Percentiles rank a stretch among this genome's conserved stretches.
These are phyloP conservation scores for Angophora floribunda DNA, from an alignment of 345 rosid genomes.

Conservation along the genomic window DNA sequence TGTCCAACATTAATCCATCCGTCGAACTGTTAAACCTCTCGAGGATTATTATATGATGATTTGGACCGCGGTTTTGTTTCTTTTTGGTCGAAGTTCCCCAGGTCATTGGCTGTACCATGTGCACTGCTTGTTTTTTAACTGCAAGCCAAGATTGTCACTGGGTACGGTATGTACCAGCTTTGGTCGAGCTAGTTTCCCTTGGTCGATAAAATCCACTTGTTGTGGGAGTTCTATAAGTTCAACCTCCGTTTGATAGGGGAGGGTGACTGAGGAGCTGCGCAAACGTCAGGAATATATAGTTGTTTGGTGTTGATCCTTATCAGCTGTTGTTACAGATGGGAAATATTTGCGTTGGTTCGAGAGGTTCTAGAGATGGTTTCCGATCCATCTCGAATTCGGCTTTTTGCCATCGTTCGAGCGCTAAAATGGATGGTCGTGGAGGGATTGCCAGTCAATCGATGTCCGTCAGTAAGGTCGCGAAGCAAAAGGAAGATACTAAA, in stretches of 20 bases:
- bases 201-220: too few species aligned
- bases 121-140: not conserved
- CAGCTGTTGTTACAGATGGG: conserved; percentile 30
- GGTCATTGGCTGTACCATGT: not conserved
- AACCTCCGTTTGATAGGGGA: too few species aligned
- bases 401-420: conserved; percentile 11
- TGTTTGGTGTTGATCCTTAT: not conserved
- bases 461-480: too few species aligned
- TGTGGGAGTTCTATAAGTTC: too few species aligned
- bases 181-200: too few species aligned
- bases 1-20: not conserved
- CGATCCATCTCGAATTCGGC: conserved; percentile 9
- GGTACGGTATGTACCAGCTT: too few species aligned
- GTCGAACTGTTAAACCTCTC: not conserved
- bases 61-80: not conserved
- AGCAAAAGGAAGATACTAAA: too few species aligned
- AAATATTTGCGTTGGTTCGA: conserved; percentile 49
- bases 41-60: not conserved
- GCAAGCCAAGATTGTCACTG: not conserved
- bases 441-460: not conserved
- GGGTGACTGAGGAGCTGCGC: not conserved
- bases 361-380: conserved; percentile 10
- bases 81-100: not conserved
- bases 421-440: not conserved
- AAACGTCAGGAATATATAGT: not conserved